A percentile compares a stretch with the other conserved stretches of the same genome.
Evolutionary conservation across 352 stramenopile genomes (phyloP).

Genomic region (Globisporangium acanthophoron): DNA sequence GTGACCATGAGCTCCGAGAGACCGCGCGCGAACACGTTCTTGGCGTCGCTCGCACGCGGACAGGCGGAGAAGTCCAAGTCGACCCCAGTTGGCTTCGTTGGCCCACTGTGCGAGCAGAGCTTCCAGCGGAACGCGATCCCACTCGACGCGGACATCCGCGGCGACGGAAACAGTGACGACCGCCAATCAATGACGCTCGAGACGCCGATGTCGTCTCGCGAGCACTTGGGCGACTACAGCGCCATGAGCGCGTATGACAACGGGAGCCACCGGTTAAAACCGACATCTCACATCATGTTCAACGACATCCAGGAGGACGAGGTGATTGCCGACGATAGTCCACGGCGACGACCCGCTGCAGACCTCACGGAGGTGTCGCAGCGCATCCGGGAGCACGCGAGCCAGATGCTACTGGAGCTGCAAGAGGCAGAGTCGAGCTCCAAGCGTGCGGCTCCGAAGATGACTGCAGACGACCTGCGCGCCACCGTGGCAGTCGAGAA

Average conservation of each 20-base stretch:
- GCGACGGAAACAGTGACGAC: constrained; percentile 21
- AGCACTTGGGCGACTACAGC: constrained; percentile 17
- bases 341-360: constrained; percentile 7
- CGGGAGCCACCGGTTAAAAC: constrained; percentile 8
- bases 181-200: constrained; percentile 9
- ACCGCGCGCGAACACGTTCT: constrained; percentile 35
- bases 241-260: constrained; percentile 19
- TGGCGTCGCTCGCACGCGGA: constrained; percentile 28
- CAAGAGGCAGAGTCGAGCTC: constrained; percentile 24
- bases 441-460: constrained; percentile 15
- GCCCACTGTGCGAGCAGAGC: constrained; percentile 40
- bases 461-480: constrained; percentile 51
- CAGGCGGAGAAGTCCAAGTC: constrained; percentile 20
- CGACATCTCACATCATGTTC: constrained; percentile 29
- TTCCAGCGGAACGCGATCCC: constrained; percentile 31
- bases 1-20: constrained; percentile 39
- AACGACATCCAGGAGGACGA: constrained; percentile 64
- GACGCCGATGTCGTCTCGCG: constrained; percentile 21
- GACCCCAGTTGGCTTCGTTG: constrained; percentile 42
- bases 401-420: constrained; percentile 24
- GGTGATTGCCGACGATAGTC: constrained; percentile 13
- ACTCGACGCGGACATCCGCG: constrained; percentile 15
- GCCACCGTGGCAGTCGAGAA: constrained; percentile 24
- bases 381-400: constrained; percentile 45
- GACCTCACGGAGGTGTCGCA: constrained; percentile 50